phyloP scores from a whole-genome alignment of 163 green algal species.

The Scenedesmus sp. region DNA sequence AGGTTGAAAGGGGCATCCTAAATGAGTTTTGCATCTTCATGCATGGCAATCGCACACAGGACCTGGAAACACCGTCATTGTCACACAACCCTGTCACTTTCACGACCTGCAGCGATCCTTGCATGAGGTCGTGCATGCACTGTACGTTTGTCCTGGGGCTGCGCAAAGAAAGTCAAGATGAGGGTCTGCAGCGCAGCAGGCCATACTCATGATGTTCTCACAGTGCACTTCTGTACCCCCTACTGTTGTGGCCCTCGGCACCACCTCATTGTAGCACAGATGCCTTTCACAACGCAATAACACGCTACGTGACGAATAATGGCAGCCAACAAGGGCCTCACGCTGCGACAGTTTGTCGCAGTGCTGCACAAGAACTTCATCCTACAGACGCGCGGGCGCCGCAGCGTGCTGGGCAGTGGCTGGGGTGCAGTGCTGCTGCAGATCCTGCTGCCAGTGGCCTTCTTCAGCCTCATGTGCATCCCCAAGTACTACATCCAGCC shows the following conservation, averaged over 20 bases:
- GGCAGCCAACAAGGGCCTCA: background rate
- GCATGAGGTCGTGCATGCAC: too few species aligned
- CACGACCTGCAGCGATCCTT: too few species aligned
- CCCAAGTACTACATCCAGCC: constrained; percentile 83
- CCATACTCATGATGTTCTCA: background rate
- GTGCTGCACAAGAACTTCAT: constrained; percentile 80
- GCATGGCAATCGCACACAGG: too few species aligned
- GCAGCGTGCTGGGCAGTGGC: constrained; percentile 65
- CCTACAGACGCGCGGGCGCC: constrained; percentile 64
- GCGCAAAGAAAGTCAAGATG: too few species aligned
- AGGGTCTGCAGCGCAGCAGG: background rate
- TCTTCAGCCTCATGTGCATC: constrained; percentile 82
- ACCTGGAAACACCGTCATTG: too few species aligned
- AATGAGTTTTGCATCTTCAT: too few species aligned
- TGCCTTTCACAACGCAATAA: background rate
- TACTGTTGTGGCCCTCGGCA: background rate
- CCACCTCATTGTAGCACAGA: background rate
- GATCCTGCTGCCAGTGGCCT: constrained; percentile 71
- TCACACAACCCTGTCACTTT: too few species aligned
- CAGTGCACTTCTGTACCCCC: background rate
- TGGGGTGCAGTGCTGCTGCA: constrained; percentile 68
- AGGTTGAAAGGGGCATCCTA: too few species aligned
- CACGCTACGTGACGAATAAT: background rate
- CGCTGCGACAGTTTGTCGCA: constrained; percentile 65
- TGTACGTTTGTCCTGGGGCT: too few species aligned